Conservation (phyloP, 768 basidiomycete species). For the Amanita exitialis region DNA sequence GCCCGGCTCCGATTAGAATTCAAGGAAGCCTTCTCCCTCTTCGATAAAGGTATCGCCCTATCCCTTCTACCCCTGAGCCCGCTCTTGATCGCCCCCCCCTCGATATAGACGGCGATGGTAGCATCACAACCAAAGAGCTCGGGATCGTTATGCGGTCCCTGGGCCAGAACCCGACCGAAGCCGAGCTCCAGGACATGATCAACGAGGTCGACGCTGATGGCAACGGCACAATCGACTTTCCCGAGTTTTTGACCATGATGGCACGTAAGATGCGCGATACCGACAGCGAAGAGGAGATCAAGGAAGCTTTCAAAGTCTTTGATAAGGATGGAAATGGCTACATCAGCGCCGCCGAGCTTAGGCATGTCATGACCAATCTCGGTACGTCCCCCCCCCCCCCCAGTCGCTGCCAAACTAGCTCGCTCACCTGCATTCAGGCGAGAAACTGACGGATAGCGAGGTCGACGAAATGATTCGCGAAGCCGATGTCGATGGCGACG, state of each 20-base stretch:
- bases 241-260: slow-evolving; percentile 9
- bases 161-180: slow-evolving; percentile 7
- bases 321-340: slow-evolving; percentile 17
- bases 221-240: slow-evolving; percentile 9
- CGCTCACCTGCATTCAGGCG: slow-evolving; percentile 12
- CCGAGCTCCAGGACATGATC: slow-evolving; percentile 9
- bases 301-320: slow-evolving; percentile 13
- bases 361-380: slow-evolving; percentile 18
- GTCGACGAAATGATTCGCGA: slow-evolving; percentile 22
- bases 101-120: slow-evolving; percentile 6
- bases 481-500: slow-evolving; percentile 50
- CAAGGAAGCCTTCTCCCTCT: slow-evolving; percentile 18
- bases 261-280: slow-evolving; percentile 8
- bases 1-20: slow-evolving; percentile 10
- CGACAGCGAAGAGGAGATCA: slow-evolving; percentile 8
- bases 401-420: not conserved
- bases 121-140: slow-evolving; percentile 7
- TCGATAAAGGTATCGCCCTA: slow-evolving; percentile 14
- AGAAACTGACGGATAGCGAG: slow-evolving; percentile 21
- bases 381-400: slow-evolving; percentile 9
- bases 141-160: slow-evolving; percentile 6
- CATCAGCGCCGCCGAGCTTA: slow-evolving; percentile 18
- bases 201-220: slow-evolving; percentile 8
- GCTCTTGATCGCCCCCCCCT: too few species aligned
- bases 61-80: not conserved